Evolutionary conservation across 2,329 filamentous ascomycete genomes (phyloP), one percentile per base, ranked within the genome.

Genomic region (Atkinsonella hypoxylon): DNA sequence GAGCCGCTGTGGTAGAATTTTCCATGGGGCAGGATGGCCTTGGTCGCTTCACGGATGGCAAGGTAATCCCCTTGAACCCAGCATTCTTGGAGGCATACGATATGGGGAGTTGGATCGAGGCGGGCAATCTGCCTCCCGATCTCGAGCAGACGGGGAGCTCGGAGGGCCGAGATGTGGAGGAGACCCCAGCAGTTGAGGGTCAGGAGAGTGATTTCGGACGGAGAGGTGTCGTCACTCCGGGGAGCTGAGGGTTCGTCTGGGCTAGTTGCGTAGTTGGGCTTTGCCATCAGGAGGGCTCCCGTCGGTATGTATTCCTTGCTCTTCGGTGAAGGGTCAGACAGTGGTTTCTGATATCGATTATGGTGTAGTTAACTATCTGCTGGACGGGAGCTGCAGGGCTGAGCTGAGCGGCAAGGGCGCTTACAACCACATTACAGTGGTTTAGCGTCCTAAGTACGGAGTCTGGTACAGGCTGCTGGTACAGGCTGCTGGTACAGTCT

Each of bases 101-200:
- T 90, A 55, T 94, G 78, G 30, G 90, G 89, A 10, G 77, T 65
- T 0, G 87, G 87, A 17, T 76, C 70, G 51, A 81, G 75, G 41
- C 74, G 67, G 56, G 88, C 85, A 55, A 97, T 78, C 56, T 86
- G 85, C 56, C 78, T 82, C 49, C 89, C 91, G 61, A 97, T 96
- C 65, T 95, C 87, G 31, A 76, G 69, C 47, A 97, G 78, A 42
- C 93, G 87, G 59, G 86, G 83, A 56, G 78, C 73, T 57, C 90
- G 87, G 58, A 87, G 79, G 57, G 83, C 83, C 48, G 90, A 83
- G 61, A 97, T 76, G 70, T 82, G 89, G 62, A 94, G 91, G 54
- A 97, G 81, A 48, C 93, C 93, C 91, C 93, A 97, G 79, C 89
- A 96, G 70, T 98, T 98, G 65, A 95, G 80, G 4, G 88, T 93